A percentile compares a stretch with the other conserved stretches of the same genome.
Evolutionary conservation across 805 yeast species (phyloP).

Genomic region (Pichia phayaonensis): DNA sequence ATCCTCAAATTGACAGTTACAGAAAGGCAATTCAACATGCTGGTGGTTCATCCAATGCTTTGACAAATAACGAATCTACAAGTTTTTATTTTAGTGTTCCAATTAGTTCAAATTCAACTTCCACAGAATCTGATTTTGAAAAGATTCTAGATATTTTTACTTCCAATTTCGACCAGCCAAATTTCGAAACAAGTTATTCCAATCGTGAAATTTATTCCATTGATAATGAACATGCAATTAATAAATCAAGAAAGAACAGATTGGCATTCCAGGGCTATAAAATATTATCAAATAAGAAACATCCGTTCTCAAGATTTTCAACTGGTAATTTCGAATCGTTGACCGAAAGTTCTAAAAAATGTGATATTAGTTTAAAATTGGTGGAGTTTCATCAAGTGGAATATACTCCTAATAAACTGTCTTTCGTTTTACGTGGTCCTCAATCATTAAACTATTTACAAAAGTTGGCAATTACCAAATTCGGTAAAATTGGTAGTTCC

Average conservation of each 20-base stretch:
- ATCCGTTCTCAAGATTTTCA: conserved; percentile 54
- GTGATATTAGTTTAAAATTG: conserved; percentile 32
- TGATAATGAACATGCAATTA: conserved; percentile 60
- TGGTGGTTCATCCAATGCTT: conserved; percentile 61
- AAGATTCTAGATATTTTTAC: conserved; percentile 42
- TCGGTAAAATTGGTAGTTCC: conserved; percentile 28
- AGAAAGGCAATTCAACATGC: conserved; percentile 35
- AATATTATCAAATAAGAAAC: conserved; percentile 37
- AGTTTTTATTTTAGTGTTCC: conserved; percentile 60
- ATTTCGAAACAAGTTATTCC: conserved; percentile 35
- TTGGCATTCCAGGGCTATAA: conserved; percentile 53
- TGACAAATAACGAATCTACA: conserved; percentile 61
- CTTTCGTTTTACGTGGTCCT: conserved; percentile 57
- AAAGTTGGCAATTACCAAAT: conserved; percentile 40
- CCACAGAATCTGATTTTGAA: conserved; percentile 33
- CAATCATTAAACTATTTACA: conserved; percentile 53
- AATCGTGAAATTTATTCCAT: conserved; percentile 51
- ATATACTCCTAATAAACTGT: conserved; percentile 43
- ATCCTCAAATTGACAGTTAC: conserved; percentile 40
- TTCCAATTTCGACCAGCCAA: conserved; percentile 43
- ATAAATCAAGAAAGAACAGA: conserved; percentile 37
- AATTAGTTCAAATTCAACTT: conserved; percentile 14
- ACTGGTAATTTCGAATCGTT: conserved; percentile 58
- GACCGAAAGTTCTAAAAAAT: conserved; percentile 26
- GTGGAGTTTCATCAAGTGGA: conserved; percentile 32